phyloP scores from a whole-genome alignment of 495 filamentous ascomycete species.

The Niebla homalea region DNA sequence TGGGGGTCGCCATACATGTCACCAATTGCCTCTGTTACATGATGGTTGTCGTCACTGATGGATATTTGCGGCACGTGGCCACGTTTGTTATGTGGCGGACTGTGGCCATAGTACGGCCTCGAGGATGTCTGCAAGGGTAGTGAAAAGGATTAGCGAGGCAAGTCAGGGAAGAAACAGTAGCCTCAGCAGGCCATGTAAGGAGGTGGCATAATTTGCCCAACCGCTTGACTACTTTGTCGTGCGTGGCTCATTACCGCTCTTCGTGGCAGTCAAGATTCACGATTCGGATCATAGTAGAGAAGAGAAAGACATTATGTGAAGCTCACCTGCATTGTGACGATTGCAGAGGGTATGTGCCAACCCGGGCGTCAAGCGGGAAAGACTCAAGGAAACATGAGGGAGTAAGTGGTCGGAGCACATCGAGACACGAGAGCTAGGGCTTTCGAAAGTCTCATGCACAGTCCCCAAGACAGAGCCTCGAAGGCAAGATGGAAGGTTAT shows the following conservation, averaged over 20 bases:
- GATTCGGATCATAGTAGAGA: background rate
- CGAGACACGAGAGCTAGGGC: background rate
- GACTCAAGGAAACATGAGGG: constrained; percentile 1
- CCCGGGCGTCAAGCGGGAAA: background rate
- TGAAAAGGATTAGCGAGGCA: background rate
- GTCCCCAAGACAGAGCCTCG: no score
- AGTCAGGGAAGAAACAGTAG: background rate
- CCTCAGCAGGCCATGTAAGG: background rate
- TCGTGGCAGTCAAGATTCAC: background rate
- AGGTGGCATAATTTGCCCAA: background rate
- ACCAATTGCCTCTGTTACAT: constrained; percentile 95
- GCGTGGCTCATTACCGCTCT: background rate
- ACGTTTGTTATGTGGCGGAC: constrained; percentile 36
- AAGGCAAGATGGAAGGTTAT: no score
- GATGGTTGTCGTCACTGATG: constrained; percentile 74
- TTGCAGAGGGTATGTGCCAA: constrained; percentile 1
- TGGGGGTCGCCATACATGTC: constrained; percentile 88
- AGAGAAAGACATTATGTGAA: background rate
- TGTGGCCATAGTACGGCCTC: constrained; percentile 37
- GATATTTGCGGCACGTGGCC: constrained; percentile 55
- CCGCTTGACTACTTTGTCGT: constrained; percentile 1
- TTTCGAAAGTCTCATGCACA: background rate
- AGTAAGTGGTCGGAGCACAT: background rate
- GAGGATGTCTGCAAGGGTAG: constrained; percentile 34
- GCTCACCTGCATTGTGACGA: constrained; percentile 7